phyloP scores from a whole-genome alignment of 148 eudicot genomes.

The Gaultheria prostrata region DNA sequence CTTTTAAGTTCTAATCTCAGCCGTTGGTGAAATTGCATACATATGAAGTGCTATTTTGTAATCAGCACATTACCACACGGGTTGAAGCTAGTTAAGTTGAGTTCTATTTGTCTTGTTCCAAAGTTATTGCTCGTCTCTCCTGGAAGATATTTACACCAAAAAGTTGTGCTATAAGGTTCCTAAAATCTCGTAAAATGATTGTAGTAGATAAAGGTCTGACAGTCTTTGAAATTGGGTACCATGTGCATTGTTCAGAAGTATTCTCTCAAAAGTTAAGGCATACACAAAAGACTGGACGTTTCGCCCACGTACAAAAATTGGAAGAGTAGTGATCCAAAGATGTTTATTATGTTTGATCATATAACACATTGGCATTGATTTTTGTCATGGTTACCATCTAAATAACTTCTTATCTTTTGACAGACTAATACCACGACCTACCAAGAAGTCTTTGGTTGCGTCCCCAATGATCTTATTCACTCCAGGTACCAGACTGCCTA shows the following conservation, averaged over 20 bases:
- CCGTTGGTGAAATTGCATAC: neutral
- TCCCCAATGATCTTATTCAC: conserved; percentile 76
- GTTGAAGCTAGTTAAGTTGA: neutral
- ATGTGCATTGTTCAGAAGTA: neutral
- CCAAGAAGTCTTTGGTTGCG: conserved; percentile 62
- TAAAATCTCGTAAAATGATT: neutral
- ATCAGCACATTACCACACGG: neutral
- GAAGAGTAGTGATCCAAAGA: neutral
- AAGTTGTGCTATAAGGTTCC: neutral
- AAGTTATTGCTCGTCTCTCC: neutral
- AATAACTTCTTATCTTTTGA: conserved; percentile 14
- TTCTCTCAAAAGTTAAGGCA: neutral
- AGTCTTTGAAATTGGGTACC: neutral
- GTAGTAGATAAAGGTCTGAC: neutral
- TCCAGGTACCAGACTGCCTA: conserved; percentile 51
- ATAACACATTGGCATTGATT: neutral
- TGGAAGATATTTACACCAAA: neutral
- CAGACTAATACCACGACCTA: conserved; percentile 69
- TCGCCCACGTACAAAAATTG: neutral
- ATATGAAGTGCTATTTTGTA: neutral
- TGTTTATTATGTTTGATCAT: neutral
- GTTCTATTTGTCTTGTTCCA: neutral
- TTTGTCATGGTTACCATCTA: neutral
- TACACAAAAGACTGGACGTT: neutral
- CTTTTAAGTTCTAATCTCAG: too few relatives aligned